Percentiles rank a stretch among this genome's conserved stretches.
Evolutionary conservation across 345 rosid genomes (phyloP).

Genomic region (Salix udensis): DNA sequence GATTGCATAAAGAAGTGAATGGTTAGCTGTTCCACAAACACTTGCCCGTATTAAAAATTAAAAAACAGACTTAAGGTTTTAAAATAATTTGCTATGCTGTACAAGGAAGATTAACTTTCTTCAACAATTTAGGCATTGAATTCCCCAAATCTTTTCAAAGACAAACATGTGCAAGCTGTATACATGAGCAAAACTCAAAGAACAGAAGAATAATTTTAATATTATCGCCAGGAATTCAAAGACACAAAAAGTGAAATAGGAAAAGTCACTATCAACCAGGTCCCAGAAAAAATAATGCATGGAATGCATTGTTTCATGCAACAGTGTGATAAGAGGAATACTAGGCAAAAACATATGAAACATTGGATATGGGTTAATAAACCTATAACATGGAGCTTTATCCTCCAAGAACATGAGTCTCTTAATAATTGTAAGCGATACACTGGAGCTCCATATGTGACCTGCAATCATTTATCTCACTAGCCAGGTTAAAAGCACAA

Average conservation of each 20-base stretch:
- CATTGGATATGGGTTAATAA: background rate
- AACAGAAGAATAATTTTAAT: no score
- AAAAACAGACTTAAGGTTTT: no score
- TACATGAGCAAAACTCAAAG: background rate
- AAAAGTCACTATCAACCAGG: background rate
- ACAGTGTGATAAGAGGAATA: background rate
- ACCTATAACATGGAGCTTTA: constrained; percentile 76
- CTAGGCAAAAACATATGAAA: background rate
- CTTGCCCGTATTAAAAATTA: no score
- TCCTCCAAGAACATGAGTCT: constrained; percentile 55
- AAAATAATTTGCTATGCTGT: no score
- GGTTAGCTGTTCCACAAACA: no score
- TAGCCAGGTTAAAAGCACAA: constrained; percentile 5
- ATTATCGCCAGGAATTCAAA: no score
- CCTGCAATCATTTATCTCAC: constrained; percentile 34
- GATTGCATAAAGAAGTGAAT: no score
- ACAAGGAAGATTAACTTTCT: no score
- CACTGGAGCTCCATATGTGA: constrained; percentile 80
- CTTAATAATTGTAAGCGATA: constrained; percentile 56
- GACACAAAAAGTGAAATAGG: background rate
- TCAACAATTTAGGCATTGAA: no score
- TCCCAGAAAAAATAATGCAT: background rate
- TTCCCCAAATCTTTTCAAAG: no score
- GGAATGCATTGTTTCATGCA: background rate
- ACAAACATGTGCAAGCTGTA: no score